Conservation (phyloP, 2,329 filamentous ascomycete species). For the Cadophora malorum region DNA sequence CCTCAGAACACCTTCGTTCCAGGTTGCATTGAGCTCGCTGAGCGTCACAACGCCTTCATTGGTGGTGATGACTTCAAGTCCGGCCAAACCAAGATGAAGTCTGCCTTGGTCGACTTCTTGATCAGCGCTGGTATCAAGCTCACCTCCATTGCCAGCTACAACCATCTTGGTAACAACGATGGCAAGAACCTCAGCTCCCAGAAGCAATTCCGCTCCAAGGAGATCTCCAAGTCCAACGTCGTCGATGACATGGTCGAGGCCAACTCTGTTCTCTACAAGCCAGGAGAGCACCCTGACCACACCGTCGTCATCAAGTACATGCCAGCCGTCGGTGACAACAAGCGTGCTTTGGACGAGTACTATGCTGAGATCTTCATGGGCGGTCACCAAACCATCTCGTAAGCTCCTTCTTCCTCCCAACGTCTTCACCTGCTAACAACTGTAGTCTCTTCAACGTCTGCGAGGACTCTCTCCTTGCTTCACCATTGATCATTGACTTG, state of each 20-base stretch:
- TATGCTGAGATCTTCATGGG: slow-evolving; percentile 99
- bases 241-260: slow-evolving; percentile 99
- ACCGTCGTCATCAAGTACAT: slow-evolving; percentile 99
- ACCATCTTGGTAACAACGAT: slow-evolving; percentile 99
- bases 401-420: slow-evolving; percentile 48
- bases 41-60: slow-evolving; percentile 87
- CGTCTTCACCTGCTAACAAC: slow-evolving; percentile 28
- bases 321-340: slow-evolving; percentile 98
- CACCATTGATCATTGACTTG: slow-evolving; percentile 95
- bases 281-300: slow-evolving; percentile 95
- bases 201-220: slow-evolving; percentile 98
- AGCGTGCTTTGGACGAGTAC: slow-evolving; percentile 98
- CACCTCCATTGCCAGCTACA: slow-evolving; percentile 98
- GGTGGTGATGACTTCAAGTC: slow-evolving; percentile 99
- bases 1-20: slow-evolving; percentile 99
- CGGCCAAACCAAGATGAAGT: slow-evolving; percentile 99
- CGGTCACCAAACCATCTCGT: slow-evolving; percentile 95
- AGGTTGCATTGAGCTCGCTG: slow-evolving; percentile 86
- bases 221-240: slow-evolving; percentile 99
- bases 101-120: slow-evolving; percentile 95
- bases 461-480: slow-evolving; percentile 95
- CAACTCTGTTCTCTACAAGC: slow-evolving; percentile 87
- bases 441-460: slow-evolving; percentile 94
- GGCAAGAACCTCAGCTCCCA: slow-evolving; percentile 98
- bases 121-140: slow-evolving; percentile 99